Conservation (phyloP, 1,284 basidiomycete genomes). For the Sphaerobolus stellatus region DNA sequence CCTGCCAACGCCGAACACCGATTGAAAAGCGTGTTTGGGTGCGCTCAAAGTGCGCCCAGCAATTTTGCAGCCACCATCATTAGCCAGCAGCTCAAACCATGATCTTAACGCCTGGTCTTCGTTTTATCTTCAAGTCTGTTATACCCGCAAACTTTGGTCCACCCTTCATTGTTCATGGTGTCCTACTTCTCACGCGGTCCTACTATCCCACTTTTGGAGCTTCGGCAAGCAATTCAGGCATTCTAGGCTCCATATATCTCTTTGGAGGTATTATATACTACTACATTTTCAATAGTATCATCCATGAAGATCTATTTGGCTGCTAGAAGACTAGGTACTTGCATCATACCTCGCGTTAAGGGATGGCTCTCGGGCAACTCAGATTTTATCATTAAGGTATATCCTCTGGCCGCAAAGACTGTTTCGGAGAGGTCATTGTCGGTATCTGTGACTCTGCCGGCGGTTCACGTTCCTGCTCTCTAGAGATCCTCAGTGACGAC, state of each 20-base stretch:
- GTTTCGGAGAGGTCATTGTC: conserved; percentile 61
- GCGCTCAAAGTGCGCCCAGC: too few relatives aligned
- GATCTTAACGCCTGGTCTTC: conserved; percentile 5
- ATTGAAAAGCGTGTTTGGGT: too few relatives aligned
- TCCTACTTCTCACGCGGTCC: too few relatives aligned
- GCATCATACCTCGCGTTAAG: conserved; percentile 50
- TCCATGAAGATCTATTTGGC: too few relatives aligned
- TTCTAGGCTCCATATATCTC: too few relatives aligned
- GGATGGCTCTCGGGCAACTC: conserved; percentile 75
- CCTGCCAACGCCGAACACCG: too few relatives aligned
- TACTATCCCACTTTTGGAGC: too few relatives aligned
- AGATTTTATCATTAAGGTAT: conserved; percentile 59
- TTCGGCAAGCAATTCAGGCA: too few relatives aligned
- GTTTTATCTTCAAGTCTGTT: conserved; percentile 1
- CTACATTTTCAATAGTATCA: too few relatives aligned
- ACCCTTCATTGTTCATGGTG: conserved; percentile 1
- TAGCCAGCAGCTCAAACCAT: background rate
- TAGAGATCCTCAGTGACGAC: conserved; percentile 56
- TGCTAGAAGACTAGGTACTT: too few relatives aligned
- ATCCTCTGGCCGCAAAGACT: conserved; percentile 53
- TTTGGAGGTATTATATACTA: too few relatives aligned
- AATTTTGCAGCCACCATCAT: too few relatives aligned
- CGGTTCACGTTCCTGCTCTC: conserved; percentile 67
- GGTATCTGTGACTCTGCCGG: conserved; percentile 64
- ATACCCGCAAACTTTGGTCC: conserved; percentile 5